Percentiles rank a stretch among this genome's conserved stretches.
phyloP scores from a whole-genome alignment of 2,329 filamentous ascomycete genomes.

The Cladosporium phlei region DNA sequence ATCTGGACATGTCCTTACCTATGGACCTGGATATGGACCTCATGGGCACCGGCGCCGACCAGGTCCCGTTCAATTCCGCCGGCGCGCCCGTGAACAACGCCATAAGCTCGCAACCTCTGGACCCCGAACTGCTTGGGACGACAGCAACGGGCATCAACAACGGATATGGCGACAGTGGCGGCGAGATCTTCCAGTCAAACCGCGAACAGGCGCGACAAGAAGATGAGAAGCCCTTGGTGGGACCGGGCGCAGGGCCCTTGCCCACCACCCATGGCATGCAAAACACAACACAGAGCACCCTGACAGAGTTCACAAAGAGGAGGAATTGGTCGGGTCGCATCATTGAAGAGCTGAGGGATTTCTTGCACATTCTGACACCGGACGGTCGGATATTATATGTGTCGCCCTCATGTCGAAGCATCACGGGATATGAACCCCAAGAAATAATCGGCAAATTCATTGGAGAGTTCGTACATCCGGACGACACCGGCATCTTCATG shows the following conservation, averaged over 20 bases:
- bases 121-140: conserved; percentile 14
- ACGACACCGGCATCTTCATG: conserved; percentile 77
- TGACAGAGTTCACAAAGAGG: conserved; percentile 62
- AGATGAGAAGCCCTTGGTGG: conserved; percentile 31
- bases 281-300: conserved; percentile 47
- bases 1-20: conserved; percentile 43
- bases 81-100: background rate
- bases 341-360: conserved; percentile 82
- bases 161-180: conserved; percentile 23
- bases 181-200: conserved; percentile 21
- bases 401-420: conserved; percentile 68
- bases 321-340: conserved; percentile 83
- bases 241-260: conserved; percentile 51
- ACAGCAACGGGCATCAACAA: conserved; percentile 6
- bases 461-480: conserved; percentile 76
- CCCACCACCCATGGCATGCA: conserved; percentile 50
- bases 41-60: conserved; percentile 28
- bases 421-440: conserved; percentile 70
- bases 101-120: conserved; percentile 4
- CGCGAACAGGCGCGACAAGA: conserved; percentile 25
- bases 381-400: conserved; percentile 79
- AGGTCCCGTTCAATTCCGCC: conserved; percentile 15
- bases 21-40: conserved; percentile 44
- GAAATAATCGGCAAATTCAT: conserved; percentile 73
- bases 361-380: conserved; percentile 80